Evolutionary conservation across 2,329 filamentous ascomycete species (phyloP), one percentile per base, ranked within the genome.

Genomic region (Zalaria sp.): DNA sequence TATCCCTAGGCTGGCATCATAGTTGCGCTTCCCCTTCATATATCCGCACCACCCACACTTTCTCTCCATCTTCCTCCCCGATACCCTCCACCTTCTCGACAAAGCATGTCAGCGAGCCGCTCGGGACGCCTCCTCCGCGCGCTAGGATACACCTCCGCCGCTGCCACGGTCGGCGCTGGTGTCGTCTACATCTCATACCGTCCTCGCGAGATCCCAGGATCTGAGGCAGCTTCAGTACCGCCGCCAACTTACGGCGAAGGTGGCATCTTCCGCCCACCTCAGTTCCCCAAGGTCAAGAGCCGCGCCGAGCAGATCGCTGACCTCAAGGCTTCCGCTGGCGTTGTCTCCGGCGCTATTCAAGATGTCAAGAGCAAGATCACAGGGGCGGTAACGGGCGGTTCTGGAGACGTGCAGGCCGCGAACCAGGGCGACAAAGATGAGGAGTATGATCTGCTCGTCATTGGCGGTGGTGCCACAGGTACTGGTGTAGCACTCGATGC

Each of bases 401-500:
- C 44, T n/a, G 31, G 41, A 3, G 44, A 56, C n/a, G 52, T 46
- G 32, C 49, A 57, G 42, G 49, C 54, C 10, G 51, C 49, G 39
- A 51, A 53, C 38, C 39, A 44, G 42, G 46, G 45, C 5, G 44
- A 39, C 25, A 48, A 46, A 39, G 58, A 61, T 10, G 72, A 79
- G 35, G 69, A 75, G 40, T 89, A 88, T 53, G 84, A 89, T 57
- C 67, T 91, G 34, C 67, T 89, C 48, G 69, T 91, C 52, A 84
- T 89, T 52, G 83, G 83, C 43, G 83, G 77, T 48, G 83, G 83
- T 49, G 83, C 83, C 9, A 89, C 84, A 2, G 83, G 83, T 9
- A 73, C 83, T 4, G 83, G 83, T 25, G 85, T 91, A 52, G 83
- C 84, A 8, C 72, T 91, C 37, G 83, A 91, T 61, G 83, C 83